Base-by-base conservation (phyloP, 1,139 yeast species). In the Debaryomycetaceae sp. region DNA sequence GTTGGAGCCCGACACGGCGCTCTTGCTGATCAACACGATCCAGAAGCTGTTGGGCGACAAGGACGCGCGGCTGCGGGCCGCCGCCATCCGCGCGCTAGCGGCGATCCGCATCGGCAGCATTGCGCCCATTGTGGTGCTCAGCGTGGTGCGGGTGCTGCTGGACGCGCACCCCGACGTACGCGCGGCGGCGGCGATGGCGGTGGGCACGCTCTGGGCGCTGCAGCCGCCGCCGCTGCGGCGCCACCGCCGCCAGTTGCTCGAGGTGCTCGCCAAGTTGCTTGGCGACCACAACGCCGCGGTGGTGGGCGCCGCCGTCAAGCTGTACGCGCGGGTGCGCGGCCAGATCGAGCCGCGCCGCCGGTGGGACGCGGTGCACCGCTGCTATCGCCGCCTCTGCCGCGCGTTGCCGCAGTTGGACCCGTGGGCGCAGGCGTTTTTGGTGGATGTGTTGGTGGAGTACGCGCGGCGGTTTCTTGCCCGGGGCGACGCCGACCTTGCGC, bases 1-100 rank as follows among this genome's bases (percentile, higher is more conserved):
- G 41, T 61, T 70, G 30, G 91, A 86, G 44, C 96, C 94, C 4
- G 95, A 89, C 52, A 70, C 86, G 12, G 94, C 97, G 1, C 66
- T 93, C 19, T 64, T 93, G 30, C 79, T 96, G 0, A 83, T 93
- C 44, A 93, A 93, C 56, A 84, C 96, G 0, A 83, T 93, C 29
- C 98, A 93, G 53, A 86, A 84, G 52, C 70, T 85, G 2, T 60
- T 91, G 25, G 67, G 71, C 16, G 95, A 88, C 46, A 75, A 78
- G 40, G 73, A 71, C 37, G 82, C 94, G 0, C 68, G 73, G 10
- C 64, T 71, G 13, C 65, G 97, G 42, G 75, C 93, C 2, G 62
- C 83, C 36, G 83, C 95, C 0, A 71, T 93, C 30, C 70, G 91
- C 34, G 80, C 89, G 6, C 69, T 93, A 48, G 77, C 94, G 2